phyloP scores from a whole-genome alignment of 1,284 basidiomycete genomes.

The Fereydounia khargensis region DNA sequence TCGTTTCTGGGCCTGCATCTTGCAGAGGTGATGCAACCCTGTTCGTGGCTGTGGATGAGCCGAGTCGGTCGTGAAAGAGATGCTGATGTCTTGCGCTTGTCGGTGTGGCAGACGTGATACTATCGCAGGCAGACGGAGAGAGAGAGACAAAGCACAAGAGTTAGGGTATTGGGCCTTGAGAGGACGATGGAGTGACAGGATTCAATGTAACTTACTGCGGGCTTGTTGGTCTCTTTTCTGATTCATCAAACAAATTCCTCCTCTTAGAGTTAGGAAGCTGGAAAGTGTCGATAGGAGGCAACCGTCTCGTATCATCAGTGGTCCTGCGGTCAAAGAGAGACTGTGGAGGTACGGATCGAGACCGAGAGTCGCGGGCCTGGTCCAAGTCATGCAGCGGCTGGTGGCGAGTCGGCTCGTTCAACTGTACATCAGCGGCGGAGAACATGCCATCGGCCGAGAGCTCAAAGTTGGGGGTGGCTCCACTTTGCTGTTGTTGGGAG shows the following conservation, averaged over 20 bases:
- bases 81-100: slow-evolving; percentile 25
- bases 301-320: background rate
- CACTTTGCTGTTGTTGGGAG: slow-evolving; percentile 1
- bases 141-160: too few species aligned
- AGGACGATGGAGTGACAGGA: too few species aligned
- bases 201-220: slow-evolving; percentile 23
- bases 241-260: slow-evolving; percentile 19
- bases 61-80: slow-evolving; percentile 3
- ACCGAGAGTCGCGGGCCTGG: slow-evolving; percentile 12
- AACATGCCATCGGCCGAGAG: slow-evolving; percentile 26
- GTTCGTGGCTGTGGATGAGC: slow-evolving; percentile 13
- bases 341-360: slow-evolving; percentile 25
- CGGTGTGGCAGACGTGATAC: slow-evolving; percentile 32
- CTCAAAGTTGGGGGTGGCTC: slow-evolving; percentile 36
- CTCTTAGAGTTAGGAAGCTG: slow-evolving; percentile 11
- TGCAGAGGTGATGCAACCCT: slow-evolving; percentile 9
- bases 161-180: too few species aligned
- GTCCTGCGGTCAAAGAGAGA: slow-evolving; percentile 11
- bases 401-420: too few species aligned
- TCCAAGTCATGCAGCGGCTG: slow-evolving; percentile 6
- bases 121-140: background rate
- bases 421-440: slow-evolving; percentile 1
- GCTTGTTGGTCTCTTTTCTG: slow-evolving; percentile 34
- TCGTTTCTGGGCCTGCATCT: too few species aligned
- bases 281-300: slow-evolving; percentile 24